Base-by-base conservation (phyloP, 176 grass and related monocot species). In the Thinopyrum elongatum region DNA sequence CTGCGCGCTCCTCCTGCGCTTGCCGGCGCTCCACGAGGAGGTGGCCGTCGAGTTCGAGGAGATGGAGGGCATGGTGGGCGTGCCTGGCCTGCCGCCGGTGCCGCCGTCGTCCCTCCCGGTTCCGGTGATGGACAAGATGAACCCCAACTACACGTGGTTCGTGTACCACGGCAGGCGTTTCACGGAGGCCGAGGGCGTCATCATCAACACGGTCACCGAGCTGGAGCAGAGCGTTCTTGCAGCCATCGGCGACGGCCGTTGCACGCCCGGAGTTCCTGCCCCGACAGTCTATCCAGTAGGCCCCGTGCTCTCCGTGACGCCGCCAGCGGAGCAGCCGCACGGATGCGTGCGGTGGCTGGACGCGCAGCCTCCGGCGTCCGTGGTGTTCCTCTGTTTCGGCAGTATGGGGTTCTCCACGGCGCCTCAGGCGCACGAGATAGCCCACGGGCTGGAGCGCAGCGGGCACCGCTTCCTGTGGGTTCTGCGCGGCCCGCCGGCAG, bases 21-120 rank as follows among this genome's bases (percentile, higher is more conserved):
- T 73, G 70, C 70, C 70, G 70, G 38, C n/a, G 70, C 70, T 73
- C 70, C 70, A 73, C 38, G 70, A 73, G n/a, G 70, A 73, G 70
- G 38, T 73, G 12, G 10, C n/a, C 38, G 38, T 26, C 38, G 70
- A 73, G 70, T 73, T 73, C 70, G 70, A 46, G 38, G 70, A 73
- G 70, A 44, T 73, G 70, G 70, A 73, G 3, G 70, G 70, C 38
- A 73, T 16, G 38, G 70, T 73, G 0, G 70, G 17, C 70, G 38
- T 73, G 70, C 70, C 70, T 16, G 70, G 70, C 21, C 70, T 73
- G n/a, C 70, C 70, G 16, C 65, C 65, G 3, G 16, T 69, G 28
- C 65, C 65, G 70, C 70, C 70, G 12, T 73, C 70, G 11, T n/a
- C 6, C 12, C 70, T 73, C 38, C 70, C 70, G n/a, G 0, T 25